A percentile compares a stretch with the other conserved stretches of the same genome.
Conservation (phyloP, 2,329 filamentous ascomycete species). For the Fonsecaea monophora region DNA sequence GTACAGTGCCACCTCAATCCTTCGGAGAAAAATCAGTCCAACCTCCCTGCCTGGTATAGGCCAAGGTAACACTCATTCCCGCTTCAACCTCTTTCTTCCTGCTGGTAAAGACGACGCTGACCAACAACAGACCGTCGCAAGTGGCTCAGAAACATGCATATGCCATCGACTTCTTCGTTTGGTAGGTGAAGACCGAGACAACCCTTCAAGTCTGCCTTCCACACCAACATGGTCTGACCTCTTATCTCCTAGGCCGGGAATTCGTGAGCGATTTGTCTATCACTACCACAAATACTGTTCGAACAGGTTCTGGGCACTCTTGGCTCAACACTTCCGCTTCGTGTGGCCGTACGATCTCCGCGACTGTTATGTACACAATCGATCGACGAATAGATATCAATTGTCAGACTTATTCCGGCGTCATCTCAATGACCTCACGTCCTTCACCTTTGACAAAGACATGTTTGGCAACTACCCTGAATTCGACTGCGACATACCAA, state of each 20-base stretch:
- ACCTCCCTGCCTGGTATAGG: background rate
- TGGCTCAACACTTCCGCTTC: slow-evolving; percentile 5
- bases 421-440: slow-evolving; percentile 1
- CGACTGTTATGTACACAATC: slow-evolving; percentile 7
- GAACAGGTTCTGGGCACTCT: slow-evolving; percentile 4
- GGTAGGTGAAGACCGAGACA: background rate
- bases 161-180: slow-evolving; percentile 7
- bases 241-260: slow-evolving; percentile 1
- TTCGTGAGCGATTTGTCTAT: slow-evolving; percentile 10
- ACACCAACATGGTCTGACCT: background rate
- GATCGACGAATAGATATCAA: background rate
- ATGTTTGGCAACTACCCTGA: slow-evolving; percentile 11
- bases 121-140: slow-evolving; percentile 3
- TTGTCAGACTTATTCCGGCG: background rate
- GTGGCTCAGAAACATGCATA: slow-evolving; percentile 7
- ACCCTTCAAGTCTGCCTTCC: background rate
- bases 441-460: slow-evolving; percentile 1
- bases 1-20: slow-evolving; percentile 13
- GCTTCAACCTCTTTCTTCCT: background rate
- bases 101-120: background rate
- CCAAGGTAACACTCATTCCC: background rate
- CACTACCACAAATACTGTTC: slow-evolving; percentile 7
- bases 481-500: slow-evolving; percentile 5
- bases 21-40: background rate
- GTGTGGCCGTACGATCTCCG: slow-evolving; percentile 11